These are phyloP conservation scores for Lupinus albus DNA, from an alignment of 306 rosid genomes.

Conservation along the genomic window DNA sequence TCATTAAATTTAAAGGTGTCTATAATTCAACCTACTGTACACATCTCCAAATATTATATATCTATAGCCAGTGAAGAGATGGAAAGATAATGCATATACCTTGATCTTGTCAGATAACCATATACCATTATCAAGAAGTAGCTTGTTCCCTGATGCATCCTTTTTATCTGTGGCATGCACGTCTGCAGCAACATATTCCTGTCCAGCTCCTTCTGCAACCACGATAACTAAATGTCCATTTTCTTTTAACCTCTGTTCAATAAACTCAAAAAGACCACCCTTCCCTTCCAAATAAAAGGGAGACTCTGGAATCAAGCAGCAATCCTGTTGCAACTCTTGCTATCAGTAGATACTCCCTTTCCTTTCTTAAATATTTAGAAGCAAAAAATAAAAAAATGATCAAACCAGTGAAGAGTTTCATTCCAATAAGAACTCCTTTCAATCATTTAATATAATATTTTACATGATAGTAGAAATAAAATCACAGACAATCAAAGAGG, in stretches of 20 bases:
- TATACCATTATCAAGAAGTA: slow-evolving; percentile 79
- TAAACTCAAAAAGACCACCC: slow-evolving; percentile 86
- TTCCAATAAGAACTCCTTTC: not conserved
- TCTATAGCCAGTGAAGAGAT: slow-evolving; percentile 13
- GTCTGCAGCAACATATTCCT: slow-evolving; percentile 71
- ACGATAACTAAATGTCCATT: slow-evolving; percentile 93
- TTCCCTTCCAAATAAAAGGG: slow-evolving; percentile 89
- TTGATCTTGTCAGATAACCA: slow-evolving; percentile 86
- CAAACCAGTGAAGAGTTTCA: too few species aligned
- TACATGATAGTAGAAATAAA: not conserved
- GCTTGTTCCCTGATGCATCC: slow-evolving; percentile 92
- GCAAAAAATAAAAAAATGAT: slow-evolving; percentile 18
- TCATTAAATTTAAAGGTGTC: slow-evolving; percentile 19
- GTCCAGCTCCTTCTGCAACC: slow-evolving; percentile 97
- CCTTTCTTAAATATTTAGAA: slow-evolving; percentile 22
- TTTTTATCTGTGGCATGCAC: slow-evolving; percentile 48
- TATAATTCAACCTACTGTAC: slow-evolving; percentile 1
- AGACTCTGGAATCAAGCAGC: slow-evolving; percentile 98
- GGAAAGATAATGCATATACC: slow-evolving; percentile 48
- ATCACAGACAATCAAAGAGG: not conserved
- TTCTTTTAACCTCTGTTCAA: slow-evolving; percentile 78
- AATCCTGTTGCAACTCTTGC: slow-evolving; percentile 72
- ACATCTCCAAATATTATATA: slow-evolving; percentile 14
- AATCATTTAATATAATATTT: slow-evolving; percentile 4
- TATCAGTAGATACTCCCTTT: too few species aligned